These are phyloP conservation scores for Benincasa hispida DNA, from an alignment of 306 rosid genomes.

Conservation along the genomic window DNA sequence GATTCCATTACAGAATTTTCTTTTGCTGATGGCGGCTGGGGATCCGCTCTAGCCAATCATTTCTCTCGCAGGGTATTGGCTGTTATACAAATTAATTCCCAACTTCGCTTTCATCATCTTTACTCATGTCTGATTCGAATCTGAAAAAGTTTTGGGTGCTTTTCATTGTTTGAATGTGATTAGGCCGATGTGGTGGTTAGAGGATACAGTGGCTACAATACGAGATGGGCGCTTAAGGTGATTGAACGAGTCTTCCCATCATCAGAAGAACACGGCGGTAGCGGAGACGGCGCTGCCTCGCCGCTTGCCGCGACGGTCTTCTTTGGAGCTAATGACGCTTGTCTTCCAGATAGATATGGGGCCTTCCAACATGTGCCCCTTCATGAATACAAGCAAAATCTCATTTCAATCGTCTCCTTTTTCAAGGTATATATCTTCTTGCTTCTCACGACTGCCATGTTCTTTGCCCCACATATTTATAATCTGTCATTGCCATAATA, in stretches of 20 bases:
- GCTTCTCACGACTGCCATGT: no score
- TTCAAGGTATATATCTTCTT: conserved; percentile 51
- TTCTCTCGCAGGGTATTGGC: conserved; percentile 52
- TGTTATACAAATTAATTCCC: neutral
- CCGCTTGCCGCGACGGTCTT: conserved; percentile 59
- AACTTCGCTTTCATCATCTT: neutral
- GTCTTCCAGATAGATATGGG: conserved; percentile 49
- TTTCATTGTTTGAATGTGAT: neutral
- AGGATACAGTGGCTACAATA: conserved; percentile 87
- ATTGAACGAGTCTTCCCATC: conserved; percentile 45
- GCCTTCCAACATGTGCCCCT: conserved; percentile 76
- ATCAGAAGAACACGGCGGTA: neutral
- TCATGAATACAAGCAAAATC: conserved; percentile 53
- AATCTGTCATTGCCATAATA: neutral
- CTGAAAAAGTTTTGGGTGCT: neutral
- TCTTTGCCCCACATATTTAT: neutral
- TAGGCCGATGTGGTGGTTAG: conserved; percentile 68
- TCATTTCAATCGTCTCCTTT: conserved; percentile 44
- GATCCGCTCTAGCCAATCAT: conserved; percentile 68
- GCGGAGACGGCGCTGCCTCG: conserved; percentile 13
- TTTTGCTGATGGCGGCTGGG: conserved; percentile 66
- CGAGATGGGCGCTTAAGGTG: conserved; percentile 71
- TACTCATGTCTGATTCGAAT: neutral
- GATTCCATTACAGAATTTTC: conserved; percentile 80
- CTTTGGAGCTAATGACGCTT: conserved; percentile 91